Conservation (phyloP, 2,329 filamentous ascomycete species). For the Berkeleyomyces basicola region DNA sequence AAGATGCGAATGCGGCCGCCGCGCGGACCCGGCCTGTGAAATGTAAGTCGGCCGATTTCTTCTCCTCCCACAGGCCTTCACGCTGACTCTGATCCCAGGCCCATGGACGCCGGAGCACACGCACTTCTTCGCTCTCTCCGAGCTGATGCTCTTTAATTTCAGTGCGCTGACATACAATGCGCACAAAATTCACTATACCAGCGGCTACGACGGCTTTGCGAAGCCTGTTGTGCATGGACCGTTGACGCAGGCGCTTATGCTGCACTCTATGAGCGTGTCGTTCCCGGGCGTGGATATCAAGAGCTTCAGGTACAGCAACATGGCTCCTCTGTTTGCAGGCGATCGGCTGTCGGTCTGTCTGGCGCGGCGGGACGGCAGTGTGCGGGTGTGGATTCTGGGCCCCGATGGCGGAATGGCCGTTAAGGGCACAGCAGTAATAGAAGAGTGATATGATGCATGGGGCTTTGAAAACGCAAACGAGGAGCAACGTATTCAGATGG, state of each 20-base stretch:
- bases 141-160: constrained; percentile 69
- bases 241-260: constrained; percentile 59
- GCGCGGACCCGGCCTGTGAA: constrained; percentile 17
- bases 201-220: constrained; percentile 54
- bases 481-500: not conserved
- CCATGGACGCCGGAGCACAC: not conserved
- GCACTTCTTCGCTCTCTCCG: constrained; percentile 46
- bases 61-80: not conserved
- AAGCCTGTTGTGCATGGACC: constrained; percentile 77
- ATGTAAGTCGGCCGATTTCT: constrained; percentile 16
- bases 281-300: constrained; percentile 24
- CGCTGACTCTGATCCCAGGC: not conserved
- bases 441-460: not conserved
- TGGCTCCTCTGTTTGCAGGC: constrained; percentile 62
- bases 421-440: constrained; percentile 30
- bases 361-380: constrained; percentile 26
- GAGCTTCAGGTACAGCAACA: constrained; percentile 60
- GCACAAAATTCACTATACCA: constrained; percentile 75
- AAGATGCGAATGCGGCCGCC: constrained; percentile 16
- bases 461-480: not conserved
- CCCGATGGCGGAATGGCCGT: constrained; percentile 45
- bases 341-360: constrained; percentile 55
- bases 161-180: constrained; percentile 85
- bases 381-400: constrained; percentile 46
- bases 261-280: constrained; percentile 25